Evolutionary conservation across 73 alveolate species (phyloP), one percentile per base, ranked within the genome.

Genomic region (Paramecium primaurelia): DNA sequence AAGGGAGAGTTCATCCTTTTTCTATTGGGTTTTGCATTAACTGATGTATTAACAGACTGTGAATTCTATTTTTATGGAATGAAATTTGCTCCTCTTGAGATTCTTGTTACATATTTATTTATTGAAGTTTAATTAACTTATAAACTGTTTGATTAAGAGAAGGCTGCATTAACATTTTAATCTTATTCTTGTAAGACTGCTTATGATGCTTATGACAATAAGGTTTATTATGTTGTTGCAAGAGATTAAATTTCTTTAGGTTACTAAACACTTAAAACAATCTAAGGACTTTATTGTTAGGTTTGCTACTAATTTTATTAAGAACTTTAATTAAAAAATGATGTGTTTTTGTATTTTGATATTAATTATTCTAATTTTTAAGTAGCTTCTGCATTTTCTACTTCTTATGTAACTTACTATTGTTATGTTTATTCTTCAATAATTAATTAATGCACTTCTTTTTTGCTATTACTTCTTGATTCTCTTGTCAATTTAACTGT

Each of bases 1-100:
- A 77, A 18, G 1, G 90, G 90, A 38, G 90, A 77, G 16, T 77
- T 77, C 90, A 77, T 77, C 12, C 90, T 77, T 22, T 77, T 77
- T 45, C 90, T 77, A 26, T 10, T 71, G 14, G 49, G 11, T 22
- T 71, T 36, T 9, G 49, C 14, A 71, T 32, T 30, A 6, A 71
- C 86, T 59, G 44, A 59, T 25, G 36, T 59, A 59, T 59, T 25
- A 25, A 49, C 60, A 3, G 60, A 49, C 14, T n/a, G 12, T 20
- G 51, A 71, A 18, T 71, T 18, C 32, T 30, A 37, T 37, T 71
- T 71, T 71, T 34, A 30, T 32, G 86, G 86, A 0, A 71, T 71
- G 16, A 71, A 34, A 45, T 45, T 77, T 16, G 90, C 40, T 22
- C 90, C 90, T 77, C 49, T 77, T 8, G 90, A 77, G 12, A 77